Evolutionary conservation across 306 rosid species (phyloP).

Genomic region (Quercus rubra): DNA sequence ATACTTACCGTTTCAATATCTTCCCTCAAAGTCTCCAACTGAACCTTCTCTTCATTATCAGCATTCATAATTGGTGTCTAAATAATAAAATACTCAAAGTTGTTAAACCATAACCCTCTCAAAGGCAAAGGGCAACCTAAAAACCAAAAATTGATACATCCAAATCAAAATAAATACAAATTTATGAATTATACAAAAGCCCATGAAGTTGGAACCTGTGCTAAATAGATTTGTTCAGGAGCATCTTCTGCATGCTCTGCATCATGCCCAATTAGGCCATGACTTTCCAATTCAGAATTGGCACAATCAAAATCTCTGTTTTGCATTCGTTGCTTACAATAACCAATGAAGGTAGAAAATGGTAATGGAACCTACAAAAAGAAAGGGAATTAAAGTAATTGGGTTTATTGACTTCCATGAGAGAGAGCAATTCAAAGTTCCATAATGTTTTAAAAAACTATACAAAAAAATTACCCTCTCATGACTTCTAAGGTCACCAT

Average conservation of each 20-base stretch:
- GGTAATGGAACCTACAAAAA: constrained; percentile 66
- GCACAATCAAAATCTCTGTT: constrained; percentile 26
- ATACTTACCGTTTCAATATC: constrained; percentile 60
- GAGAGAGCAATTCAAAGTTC: neutral
- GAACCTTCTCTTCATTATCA: constrained; percentile 60
- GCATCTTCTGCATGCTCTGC: constrained; percentile 41
- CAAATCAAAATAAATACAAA: constrained; percentile 10
- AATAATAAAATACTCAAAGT: constrained; percentile 19
- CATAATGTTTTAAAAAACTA: neutral
- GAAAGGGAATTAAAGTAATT: constrained; percentile 4
- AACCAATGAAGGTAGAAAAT: constrained; percentile 63
- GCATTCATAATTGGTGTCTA: constrained; percentile 74
- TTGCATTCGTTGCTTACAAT: constrained; percentile 58
- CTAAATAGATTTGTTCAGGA: constrained; percentile 76
- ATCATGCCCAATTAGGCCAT: constrained; percentile 13
- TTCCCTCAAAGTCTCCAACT: constrained; percentile 56
- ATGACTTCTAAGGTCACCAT: constrained; percentile 89
- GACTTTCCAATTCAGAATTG: constrained; percentile 17
- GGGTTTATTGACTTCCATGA: neutral
- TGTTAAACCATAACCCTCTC: neutral
- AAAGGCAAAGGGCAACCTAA: constrained; percentile 2
- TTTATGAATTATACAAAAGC: constrained; percentile 5
- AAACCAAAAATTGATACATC: neutral
- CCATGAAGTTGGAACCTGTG: constrained; percentile 61
- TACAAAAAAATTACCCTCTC: constrained; percentile 56